Percentiles rank a stretch among this genome's conserved stretches.
phyloP scores from a whole-genome alignment of 2,329 filamentous ascomycete genomes.

The Curvularia spicifera region DNA sequence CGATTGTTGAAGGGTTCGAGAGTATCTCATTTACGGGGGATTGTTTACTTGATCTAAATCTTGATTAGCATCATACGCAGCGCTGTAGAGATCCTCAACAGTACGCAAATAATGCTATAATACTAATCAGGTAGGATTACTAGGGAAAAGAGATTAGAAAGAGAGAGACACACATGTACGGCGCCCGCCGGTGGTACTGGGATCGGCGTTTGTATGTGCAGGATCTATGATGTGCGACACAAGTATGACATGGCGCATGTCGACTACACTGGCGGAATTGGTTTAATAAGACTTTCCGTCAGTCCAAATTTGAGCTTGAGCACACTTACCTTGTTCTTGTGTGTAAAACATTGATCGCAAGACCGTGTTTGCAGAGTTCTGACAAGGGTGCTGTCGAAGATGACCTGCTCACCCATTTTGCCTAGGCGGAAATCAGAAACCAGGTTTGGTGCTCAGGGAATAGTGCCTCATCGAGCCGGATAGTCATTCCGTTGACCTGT shows the following conservation, averaged over 20 bases:
- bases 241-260: neutral
- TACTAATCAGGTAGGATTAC: too few species aligned
- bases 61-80: neutral
- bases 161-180: neutral
- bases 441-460: neutral
- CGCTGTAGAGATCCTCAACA: neutral
- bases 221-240: neutral
- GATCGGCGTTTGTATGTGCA: constrained; percentile 1
- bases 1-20: neutral
- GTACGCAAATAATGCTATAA: too few species aligned
- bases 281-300: neutral
- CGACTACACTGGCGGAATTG: neutral
- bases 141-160: too few species aligned
- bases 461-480: neutral
- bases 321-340: neutral
- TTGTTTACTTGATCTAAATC: neutral
- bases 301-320: neutral
- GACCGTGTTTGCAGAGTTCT: neutral
- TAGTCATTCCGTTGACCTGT: neutral
- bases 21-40: neutral
- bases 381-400: neutral
- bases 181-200: neutral
- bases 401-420: neutral
- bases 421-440: neutral
- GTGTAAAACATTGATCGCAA: neutral